These are phyloP conservation scores for Clavariopsis aquatica DNA, from an alignment of 495 filamentous ascomycete genomes.

Conservation along the genomic window DNA sequence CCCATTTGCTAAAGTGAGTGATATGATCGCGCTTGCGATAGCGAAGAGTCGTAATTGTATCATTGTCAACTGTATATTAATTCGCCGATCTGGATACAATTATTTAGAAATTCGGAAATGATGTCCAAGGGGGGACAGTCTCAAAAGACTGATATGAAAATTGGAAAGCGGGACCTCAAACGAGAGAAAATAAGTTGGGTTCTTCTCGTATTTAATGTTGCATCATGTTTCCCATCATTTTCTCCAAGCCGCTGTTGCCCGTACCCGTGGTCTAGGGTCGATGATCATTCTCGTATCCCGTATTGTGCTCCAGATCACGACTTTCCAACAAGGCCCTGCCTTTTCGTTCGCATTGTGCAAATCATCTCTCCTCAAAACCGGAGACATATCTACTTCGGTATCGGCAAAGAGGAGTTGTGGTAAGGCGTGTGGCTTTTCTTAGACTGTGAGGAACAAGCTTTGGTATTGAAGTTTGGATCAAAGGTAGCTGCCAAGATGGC, in stretches of 20 bases:
- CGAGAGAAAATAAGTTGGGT: neutral
- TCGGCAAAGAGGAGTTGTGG: neutral
- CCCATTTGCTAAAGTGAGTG: neutral
- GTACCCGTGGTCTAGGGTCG: neutral
- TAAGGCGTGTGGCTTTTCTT: neutral
- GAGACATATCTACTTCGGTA: neutral
- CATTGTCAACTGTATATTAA: neutral
- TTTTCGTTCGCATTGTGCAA: neutral
- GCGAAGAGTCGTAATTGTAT: neutral
- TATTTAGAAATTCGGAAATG: neutral
- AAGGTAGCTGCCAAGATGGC: constrained; percentile 6
- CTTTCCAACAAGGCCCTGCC: neutral
- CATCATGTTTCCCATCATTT: neutral
- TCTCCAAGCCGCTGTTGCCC: neutral
- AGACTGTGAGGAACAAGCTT: constrained; percentile 3
- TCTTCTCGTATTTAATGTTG: neutral
- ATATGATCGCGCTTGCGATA: neutral
- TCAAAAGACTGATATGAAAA: neutral
- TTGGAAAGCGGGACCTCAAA: neutral
- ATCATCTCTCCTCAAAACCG: neutral
- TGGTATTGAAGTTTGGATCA: neutral
- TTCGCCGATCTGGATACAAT: neutral
- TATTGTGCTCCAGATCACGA: constrained; percentile 1
- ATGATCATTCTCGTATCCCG: constrained; percentile 9
- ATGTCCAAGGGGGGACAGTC: neutral